A percentile compares a stretch with the other conserved stretches of the same genome.
These are phyloP conservation scores for Elaeagnus macrophylla DNA, from an alignment of 306 rosid species.

Conservation along the genomic window DNA sequence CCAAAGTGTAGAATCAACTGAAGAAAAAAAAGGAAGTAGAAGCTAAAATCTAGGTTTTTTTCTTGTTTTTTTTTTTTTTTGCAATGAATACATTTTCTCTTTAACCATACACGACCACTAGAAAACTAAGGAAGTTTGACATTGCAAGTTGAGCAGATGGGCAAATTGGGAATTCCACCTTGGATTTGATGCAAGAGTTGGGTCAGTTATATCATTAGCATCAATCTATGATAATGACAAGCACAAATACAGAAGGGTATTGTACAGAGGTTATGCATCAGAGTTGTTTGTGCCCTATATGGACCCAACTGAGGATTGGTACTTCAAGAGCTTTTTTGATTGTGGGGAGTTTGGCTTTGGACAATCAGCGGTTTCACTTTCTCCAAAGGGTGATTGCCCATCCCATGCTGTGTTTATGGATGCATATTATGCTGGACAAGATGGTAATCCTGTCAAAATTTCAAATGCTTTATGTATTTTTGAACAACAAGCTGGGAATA, in stretches of 20 bases:
- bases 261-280: constrained; percentile 47
- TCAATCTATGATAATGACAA: constrained; percentile 41
- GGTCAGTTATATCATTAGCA: constrained; percentile 50
- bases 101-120: no score
- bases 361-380: constrained; percentile 34
- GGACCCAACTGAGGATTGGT: constrained; percentile 58
- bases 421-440: constrained; percentile 28
- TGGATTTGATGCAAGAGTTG: constrained; percentile 35
- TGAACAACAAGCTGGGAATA: constrained; percentile 37
- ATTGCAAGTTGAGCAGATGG: constrained; percentile 30
- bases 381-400: constrained; percentile 44
- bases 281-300: constrained; percentile 48
- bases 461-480: constrained; percentile 44
- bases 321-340: constrained; percentile 39
- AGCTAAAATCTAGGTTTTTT: no score
- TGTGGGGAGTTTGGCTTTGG: constrained; percentile 47
- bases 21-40: no score
- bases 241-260: constrained; percentile 27
- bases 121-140: neutral
- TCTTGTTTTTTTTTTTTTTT: no score
- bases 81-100: neutral
- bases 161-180: constrained; percentile 37
- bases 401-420: constrained; percentile 45
- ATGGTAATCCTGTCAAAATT: constrained; percentile 41
- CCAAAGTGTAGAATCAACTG: no score